Evolutionary conservation across 169 alveolate genomes (phyloP), one percentile per base, ranked within the genome.

Genomic region (Eimeria falciformis): DNA sequence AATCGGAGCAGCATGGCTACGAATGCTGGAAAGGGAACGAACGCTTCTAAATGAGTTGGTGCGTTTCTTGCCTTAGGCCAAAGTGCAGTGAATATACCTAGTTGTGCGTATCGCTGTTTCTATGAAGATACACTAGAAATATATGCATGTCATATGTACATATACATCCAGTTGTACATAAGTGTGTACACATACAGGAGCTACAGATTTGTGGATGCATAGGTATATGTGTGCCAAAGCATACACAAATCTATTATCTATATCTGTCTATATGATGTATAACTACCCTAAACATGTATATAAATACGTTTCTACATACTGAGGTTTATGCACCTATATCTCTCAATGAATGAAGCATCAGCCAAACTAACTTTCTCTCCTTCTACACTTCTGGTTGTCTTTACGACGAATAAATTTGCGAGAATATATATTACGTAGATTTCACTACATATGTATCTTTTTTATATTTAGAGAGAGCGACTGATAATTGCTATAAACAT

Each of bases 11-110:
- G 86, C 86, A 18, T 77, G 86, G 86, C 86, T 53, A 11, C 45
- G 40, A 21, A 43, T 47, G 53, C 69, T 77, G 21, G 86, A 77
- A 46, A 77, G 86, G 68, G 86, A 77, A 50, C 5, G 50, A 5
- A 77, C 62, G 68, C 86, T 77, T 43, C 86, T 77, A 12, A 25
- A 45, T 43, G 86, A 77, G 69, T 23, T 77, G 69, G 86, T 77
- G 46, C 21, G 86, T 11, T 23, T 7, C 45, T 65, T 12, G 1
- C 18, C 79, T n/a, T 27, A 3, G n/a, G 14, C 11, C 18, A 5
- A 11, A 3, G 86, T 27, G 23, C 9, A 11, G 37, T 33, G 69
- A 45, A 3, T 25, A 17, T 17, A 27, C 75, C 33, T 65, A 18
- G 1, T 18, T 21, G 77, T 4, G 77, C 25, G 55, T 18, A 9